A percentile compares a stretch with the other conserved stretches of the same genome.
Conservation (phyloP, 1,139 yeast genomes). For the Sugiyamaella neomexicana region DNA sequence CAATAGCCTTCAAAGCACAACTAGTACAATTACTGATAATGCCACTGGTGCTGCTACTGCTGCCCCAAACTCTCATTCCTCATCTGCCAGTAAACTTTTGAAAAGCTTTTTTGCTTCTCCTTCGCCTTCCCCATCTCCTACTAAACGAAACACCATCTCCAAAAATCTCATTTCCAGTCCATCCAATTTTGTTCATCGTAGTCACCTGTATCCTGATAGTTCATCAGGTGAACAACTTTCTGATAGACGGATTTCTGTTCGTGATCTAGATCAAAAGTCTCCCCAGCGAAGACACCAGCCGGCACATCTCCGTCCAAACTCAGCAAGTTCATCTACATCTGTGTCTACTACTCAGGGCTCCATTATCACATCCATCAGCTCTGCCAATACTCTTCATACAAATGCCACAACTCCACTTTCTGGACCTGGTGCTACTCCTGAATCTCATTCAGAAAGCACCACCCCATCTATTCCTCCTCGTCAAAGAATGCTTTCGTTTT, state of each 20-base stretch:
- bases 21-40: slow-evolving; percentile 1
- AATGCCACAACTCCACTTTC: slow-evolving; percentile 10
- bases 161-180: slow-evolving; percentile 30
- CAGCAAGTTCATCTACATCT: slow-evolving; percentile 8
- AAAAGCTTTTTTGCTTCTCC: slow-evolving; percentile 18
- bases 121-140: slow-evolving; percentile 8
- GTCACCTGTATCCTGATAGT: slow-evolving; percentile 30
- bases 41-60: neutral
- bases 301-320: slow-evolving; percentile 11
- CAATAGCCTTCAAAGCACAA: slow-evolving; percentile 5
- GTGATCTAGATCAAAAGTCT: neutral
- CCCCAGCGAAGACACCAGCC: slow-evolving; percentile 2
- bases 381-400: slow-evolving; percentile 10
- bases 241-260: neutral
- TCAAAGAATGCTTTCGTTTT: slow-evolving; percentile 9
- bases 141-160: slow-evolving; percentile 4
- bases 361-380: slow-evolving; percentile 7
- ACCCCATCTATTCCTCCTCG: slow-evolving; percentile 14
- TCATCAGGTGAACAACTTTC: slow-evolving; percentile 1
- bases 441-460: neutral
- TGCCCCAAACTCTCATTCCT: neutral
- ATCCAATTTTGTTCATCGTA: slow-evolving; percentile 33
- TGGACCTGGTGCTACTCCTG: neutral
- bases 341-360: slow-evolving; percentile 13
- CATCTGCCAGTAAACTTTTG: slow-evolving; percentile 17